These are phyloP conservation scores for Aspergillus uvarum DNA, from an alignment of 2,329 filamentous ascomycete species.

Conservation along the genomic window DNA sequence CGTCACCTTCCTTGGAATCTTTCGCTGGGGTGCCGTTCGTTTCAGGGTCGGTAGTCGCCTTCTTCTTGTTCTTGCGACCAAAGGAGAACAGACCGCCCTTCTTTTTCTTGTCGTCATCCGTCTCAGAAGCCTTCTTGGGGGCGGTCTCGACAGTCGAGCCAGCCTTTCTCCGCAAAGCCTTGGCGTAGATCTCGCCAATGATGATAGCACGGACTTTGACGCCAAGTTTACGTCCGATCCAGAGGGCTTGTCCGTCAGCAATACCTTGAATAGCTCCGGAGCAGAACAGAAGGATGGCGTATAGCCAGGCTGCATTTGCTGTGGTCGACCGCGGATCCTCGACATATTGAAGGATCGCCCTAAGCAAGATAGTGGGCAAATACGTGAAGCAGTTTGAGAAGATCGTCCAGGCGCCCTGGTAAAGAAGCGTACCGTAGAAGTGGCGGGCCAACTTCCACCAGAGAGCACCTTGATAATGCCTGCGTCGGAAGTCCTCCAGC, in stretches of 20 bases:
- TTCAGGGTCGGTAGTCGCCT: slow-evolving; percentile 25
- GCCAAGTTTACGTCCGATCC: slow-evolving; percentile 91
- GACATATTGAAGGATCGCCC: slow-evolving; percentile 91
- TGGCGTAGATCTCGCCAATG: slow-evolving; percentile 95
- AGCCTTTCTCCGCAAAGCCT: slow-evolving; percentile 87
- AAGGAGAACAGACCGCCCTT: slow-evolving; percentile 46
- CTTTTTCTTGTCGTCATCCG: slow-evolving; percentile 39
- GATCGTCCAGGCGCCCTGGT: slow-evolving; percentile 78
- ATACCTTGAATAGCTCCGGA: slow-evolving; percentile 80
- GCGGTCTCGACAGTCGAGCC: slow-evolving; percentile 73
- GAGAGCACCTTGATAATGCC: slow-evolving; percentile 77
- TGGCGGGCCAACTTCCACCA: slow-evolving; percentile 79
- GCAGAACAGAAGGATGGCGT: slow-evolving; percentile 84
- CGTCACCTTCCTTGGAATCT: slow-evolving; percentile 29
- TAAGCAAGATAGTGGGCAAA: slow-evolving; percentile 84
- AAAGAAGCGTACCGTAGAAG: slow-evolving; percentile 73
- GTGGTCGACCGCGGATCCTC: slow-evolving; percentile 75
- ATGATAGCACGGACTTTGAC: slow-evolving; percentile 92
- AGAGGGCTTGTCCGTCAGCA: slow-evolving; percentile 81
- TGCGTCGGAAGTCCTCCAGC: slow-evolving; percentile 76
- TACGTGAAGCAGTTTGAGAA: slow-evolving; percentile 83
- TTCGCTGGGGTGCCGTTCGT: slow-evolving; percentile 20
- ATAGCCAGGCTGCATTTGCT: slow-evolving; percentile 89
- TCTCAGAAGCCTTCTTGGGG: slow-evolving; percentile 59
- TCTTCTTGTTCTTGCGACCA: slow-evolving; percentile 60